Evolutionary conservation across 495 filamentous ascomycete genomes (phyloP), one percentile per base, ranked within the genome.

Genomic region (Aspergillus asperescens): DNA sequence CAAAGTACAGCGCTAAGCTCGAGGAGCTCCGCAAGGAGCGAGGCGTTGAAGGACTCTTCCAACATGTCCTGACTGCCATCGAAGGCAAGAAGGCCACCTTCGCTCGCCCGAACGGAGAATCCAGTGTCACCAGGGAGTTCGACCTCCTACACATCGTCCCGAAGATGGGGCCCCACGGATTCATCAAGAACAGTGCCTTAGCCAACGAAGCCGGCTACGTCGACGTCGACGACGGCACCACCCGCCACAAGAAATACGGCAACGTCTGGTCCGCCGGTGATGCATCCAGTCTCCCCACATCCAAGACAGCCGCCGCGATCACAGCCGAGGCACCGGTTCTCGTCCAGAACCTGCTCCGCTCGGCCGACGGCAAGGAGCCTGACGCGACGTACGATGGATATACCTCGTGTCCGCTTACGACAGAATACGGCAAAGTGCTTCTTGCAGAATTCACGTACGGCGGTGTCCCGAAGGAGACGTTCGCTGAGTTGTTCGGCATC

Each of bases 361-460:
- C 64, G 2, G 68, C 82, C 66, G 73, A 80, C 23, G 82, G 83
- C 49, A 80, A 80, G 69, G 69, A 77, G 52, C 57, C 61, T 0
- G 68, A 75, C 45, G 70, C 71, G 0, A 55, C 38, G 4, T 87
- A 87, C 50, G 84, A 87, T 49, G 84, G 84, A 7, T 87, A 87
- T 63, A 82, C 84, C 0, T 85, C 81, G 1, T 87, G 84, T 66
- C 84, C 84, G 20, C 72, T 87, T n/a, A 42, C 80, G 57, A 84
- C 81, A 0, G 77, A 82, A 55, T 82, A 86, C 55, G 77, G 77
- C 47, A 84, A 87, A 68, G 81, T 87, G 12, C 71, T 87, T 40
- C 74, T 87, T 34, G 81, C 81, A 13, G 84, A 87, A 69, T 87
- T 87, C 71, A 86, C 83, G 75, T 87, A 87, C 51, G 84, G 78